phyloP scores from a whole-genome alignment of 495 filamentous ascomycete genomes.

The Neurospora sp. region DNA sequence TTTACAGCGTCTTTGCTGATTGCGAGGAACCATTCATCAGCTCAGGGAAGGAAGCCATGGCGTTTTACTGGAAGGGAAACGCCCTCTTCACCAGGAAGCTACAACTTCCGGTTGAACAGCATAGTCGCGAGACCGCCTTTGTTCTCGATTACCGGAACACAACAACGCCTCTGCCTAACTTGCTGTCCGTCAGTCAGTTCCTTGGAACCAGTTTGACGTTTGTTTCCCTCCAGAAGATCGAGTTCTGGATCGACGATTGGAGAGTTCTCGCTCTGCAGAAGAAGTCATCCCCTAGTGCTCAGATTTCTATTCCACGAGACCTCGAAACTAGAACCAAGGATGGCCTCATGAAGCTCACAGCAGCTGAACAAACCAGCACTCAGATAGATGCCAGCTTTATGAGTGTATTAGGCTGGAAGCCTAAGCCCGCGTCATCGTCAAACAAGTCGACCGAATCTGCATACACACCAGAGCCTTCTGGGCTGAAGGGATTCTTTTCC shows the following conservation, averaged over 20 bases:
- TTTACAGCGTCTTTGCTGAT: slow-evolving; percentile 97
- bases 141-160: slow-evolving; percentile 84
- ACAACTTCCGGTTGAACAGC: slow-evolving; percentile 53
- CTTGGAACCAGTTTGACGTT: slow-evolving; percentile 93
- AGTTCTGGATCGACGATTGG: slow-evolving; percentile 83
- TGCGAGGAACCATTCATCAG: slow-evolving; percentile 95
- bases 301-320: slow-evolving; percentile 65
- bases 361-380: slow-evolving; percentile 65
- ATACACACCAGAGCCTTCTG: slow-evolving; percentile 36
- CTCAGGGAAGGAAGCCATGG: slow-evolving; percentile 85
- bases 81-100: slow-evolving; percentile 80
- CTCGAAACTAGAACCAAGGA: slow-evolving; percentile 74
- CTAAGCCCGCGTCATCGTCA: slow-evolving; percentile 32
- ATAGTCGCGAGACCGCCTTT: slow-evolving; percentile 68
- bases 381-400: slow-evolving; percentile 91
- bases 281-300: slow-evolving; percentile 65
- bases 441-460: slow-evolving; percentile 28
- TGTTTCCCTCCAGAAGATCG: slow-evolving; percentile 75
- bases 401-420: slow-evolving; percentile 76
- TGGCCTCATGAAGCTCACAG: slow-evolving; percentile 68
- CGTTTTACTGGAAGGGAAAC: slow-evolving; percentile 98
- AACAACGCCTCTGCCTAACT: slow-evolving; percentile 70
- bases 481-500: slow-evolving; percentile 72
- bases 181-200: slow-evolving; percentile 82
- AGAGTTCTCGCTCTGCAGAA: slow-evolving; percentile 68